phyloP scores from a whole-genome alignment of 192 early-diverging fungal genomes.

The Oehlia diaphana region DNA sequence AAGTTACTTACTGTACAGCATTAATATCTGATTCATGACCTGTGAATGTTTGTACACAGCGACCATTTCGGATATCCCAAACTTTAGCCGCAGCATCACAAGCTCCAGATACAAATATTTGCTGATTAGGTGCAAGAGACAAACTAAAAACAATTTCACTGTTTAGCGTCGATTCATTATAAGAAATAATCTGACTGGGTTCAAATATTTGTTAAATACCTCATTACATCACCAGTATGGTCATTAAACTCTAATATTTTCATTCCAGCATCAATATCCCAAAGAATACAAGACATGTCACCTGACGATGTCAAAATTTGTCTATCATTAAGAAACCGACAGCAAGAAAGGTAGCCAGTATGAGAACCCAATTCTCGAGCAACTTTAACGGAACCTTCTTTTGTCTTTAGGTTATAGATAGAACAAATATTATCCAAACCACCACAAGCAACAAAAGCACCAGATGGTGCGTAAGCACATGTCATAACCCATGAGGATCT shows the following conservation, averaged over 20 bases:
- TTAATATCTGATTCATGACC: constrained; percentile 99
- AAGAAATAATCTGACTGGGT: neutral
- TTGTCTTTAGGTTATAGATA: constrained; percentile 96
- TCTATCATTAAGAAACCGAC: constrained; percentile 93
- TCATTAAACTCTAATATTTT: constrained; percentile 97
- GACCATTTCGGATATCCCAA: constrained; percentile 96
- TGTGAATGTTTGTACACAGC: constrained; percentile 97
- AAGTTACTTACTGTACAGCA: constrained; percentile 81
- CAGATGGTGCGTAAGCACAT: constrained; percentile 97
- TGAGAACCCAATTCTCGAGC: constrained; percentile 95
- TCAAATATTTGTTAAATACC: constrained; percentile 34
- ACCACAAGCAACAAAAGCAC: constrained; percentile 98
- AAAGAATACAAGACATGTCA: constrained; percentile 99
- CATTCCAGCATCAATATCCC: constrained; percentile 99
- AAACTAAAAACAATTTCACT: constrained; percentile 49
- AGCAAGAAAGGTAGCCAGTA: constrained; percentile 97
- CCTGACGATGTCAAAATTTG: constrained; percentile 95
- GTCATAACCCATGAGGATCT: constrained; percentile 99
- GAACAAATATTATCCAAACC: constrained; percentile 99
- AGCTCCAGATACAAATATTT: constrained; percentile 96
- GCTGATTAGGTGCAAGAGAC: constrained; percentile 89
- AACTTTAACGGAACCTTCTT: constrained; percentile 91
- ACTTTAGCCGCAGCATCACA: constrained; percentile 98
- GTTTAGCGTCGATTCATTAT: neutral
- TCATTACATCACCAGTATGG: constrained; percentile 99